These are phyloP conservation scores for Aspergillus carbonarius DNA, from an alignment of 2,329 filamentous ascomycete species.

Conservation along the genomic window DNA sequence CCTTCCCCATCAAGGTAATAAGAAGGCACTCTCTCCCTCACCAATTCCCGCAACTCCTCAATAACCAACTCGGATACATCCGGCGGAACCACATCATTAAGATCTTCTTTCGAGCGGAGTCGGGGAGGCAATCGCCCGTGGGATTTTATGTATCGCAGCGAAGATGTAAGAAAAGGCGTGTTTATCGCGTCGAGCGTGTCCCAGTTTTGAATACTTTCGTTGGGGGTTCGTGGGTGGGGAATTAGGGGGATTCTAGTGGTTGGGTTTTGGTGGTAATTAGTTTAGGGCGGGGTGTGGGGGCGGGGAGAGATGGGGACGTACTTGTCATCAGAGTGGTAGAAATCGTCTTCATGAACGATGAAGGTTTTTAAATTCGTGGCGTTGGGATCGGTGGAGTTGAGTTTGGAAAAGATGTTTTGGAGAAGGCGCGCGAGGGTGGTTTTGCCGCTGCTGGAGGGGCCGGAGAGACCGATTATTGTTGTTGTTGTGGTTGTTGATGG, in stretches of 20 bases:
- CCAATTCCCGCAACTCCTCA: constrained; percentile 22
- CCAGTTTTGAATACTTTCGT: constrained; percentile 71
- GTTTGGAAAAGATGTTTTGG: constrained; percentile 71
- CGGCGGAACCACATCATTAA: constrained; percentile 53
- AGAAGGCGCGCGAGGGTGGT: constrained; percentile 87
- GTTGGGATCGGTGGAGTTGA: neutral
- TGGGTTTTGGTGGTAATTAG: neutral
- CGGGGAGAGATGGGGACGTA: constrained; percentile 38
- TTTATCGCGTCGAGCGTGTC: constrained; percentile 81
- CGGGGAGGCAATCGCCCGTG: constrained; percentile 58
- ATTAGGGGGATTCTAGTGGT: constrained; percentile 43
- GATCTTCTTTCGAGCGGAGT: constrained; percentile 58
- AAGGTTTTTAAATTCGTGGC: constrained; percentile 48
- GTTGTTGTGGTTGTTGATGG: constrained; percentile 38
- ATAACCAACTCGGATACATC: constrained; percentile 32
- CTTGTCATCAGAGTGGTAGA: constrained; percentile 79
- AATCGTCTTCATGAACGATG: constrained; percentile 94
- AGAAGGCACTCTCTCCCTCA: constrained; percentile 17
- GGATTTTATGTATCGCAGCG: constrained; percentile 68
- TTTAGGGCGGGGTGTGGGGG: neutral
- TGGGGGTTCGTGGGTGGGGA: constrained; percentile 51
- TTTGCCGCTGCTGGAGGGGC: constrained; percentile 90
- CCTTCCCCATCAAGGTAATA: neutral
- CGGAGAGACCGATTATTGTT: constrained; percentile 77
- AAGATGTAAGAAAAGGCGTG: constrained; percentile 64